Base-by-base conservation (phyloP, 805 yeast species). In the Cyberlindnera mrakii region DNA sequence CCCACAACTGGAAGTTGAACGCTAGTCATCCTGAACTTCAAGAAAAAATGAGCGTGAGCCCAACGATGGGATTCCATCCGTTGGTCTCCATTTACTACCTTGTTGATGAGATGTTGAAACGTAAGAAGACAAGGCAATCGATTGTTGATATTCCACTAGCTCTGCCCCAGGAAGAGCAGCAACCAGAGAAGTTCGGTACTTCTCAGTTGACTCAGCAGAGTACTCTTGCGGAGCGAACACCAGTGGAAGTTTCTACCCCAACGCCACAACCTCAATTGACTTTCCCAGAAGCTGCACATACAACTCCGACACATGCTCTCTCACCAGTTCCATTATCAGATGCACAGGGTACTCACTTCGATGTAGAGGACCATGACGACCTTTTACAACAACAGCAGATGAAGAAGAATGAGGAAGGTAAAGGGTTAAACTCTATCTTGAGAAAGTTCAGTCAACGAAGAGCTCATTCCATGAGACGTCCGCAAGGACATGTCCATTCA, bases 31-130 rank as follows among this genome's bases (percentile, higher is more conserved):
- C 39, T n/a, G 48, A 44, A 9, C 20, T 42, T 3, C 46, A 44
- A 29, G 44, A 32, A 11, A 38, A 40, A 6, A 15, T 51, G 19
- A 42, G 32, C 29, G 47, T 49, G 9, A 58, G 72, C 62, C 97
- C 98, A 14, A 85, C 96, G 1, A 71, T 75, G 42, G 91, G 90
- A 1, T 90, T 76, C 62, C 95, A 90, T 64, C 98, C 99, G 0
- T 70, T 90, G 49, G 66, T 91, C 11, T 87, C 96, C 6, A 82
- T 91, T 32, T 93, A 93, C 60, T 83, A 78, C 57, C 71, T 93
- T 50, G 96, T 89, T 15, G 82, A 78, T 41, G 99, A 93, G 65
- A 85, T 87, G 83, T 59, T 74, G 49, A 79, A 75, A 56, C 75
- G 96, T 43, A 82, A 81, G 64, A 68, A 65, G 51, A 78, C 80